A percentile compares a stretch with the other conserved stretches of the same genome.
These are phyloP conservation scores for Podospora comata DNA, from an alignment of 495 filamentous ascomycete species.

Conservation along the genomic window DNA sequence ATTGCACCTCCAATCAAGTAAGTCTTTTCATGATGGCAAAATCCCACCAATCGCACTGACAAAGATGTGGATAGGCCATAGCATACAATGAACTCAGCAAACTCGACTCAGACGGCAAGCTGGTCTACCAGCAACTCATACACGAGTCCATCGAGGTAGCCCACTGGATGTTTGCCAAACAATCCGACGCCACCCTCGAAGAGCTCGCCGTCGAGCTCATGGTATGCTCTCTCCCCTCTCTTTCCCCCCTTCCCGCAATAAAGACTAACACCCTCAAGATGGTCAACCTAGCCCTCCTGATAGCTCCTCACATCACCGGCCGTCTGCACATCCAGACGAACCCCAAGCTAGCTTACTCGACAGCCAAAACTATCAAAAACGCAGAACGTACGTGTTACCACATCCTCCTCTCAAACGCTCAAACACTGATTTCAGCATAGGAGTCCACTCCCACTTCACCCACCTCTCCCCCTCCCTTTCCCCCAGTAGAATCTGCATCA, in stretches of 20 bases:
- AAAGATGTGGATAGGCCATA: conserved; percentile 49
- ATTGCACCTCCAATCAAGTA: conserved; percentile 68
- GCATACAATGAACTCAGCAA: conserved; percentile 53
- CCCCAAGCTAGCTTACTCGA: conserved; percentile 53
- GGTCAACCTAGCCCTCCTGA: conserved; percentile 44
- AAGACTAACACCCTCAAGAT: conserved; percentile 19
- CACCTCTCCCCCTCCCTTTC: conserved; percentile 49
- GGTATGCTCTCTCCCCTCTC: conserved; percentile 30
- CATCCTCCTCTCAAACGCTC: too few species aligned
- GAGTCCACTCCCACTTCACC: conserved; percentile 35
- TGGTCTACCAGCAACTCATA: conserved; percentile 45
- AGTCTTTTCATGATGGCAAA: background rate
- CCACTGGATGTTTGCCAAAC: conserved; percentile 35
- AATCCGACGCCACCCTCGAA: conserved; percentile 38
- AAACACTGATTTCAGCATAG: background rate
- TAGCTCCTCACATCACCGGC: conserved; percentile 52
- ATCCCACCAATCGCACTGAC: background rate
- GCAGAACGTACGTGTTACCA: conserved; percentile 49
- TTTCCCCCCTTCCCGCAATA: background rate
- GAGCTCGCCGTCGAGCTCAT: conserved; percentile 61
- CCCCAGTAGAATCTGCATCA: conserved; percentile 55
- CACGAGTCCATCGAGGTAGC: conserved; percentile 45
- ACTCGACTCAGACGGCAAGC: conserved; percentile 37
- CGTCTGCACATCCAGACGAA: conserved; percentile 62
- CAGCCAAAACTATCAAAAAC: conserved; percentile 52